Evolutionary conservation across 1,284 basidiomycete genomes (phyloP).

Genomic region (Heliocybe sulcata): DNA sequence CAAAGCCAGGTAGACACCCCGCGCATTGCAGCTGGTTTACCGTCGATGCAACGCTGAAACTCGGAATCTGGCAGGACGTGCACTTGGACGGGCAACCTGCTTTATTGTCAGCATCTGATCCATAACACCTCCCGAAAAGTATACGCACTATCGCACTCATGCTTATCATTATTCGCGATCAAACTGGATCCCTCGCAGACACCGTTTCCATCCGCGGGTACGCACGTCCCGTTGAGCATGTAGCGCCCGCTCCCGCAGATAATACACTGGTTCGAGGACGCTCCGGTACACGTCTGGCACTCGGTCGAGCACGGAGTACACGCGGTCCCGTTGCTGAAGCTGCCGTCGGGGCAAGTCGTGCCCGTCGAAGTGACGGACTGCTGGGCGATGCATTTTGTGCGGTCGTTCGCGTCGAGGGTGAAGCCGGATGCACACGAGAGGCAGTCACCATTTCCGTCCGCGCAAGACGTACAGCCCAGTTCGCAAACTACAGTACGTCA

Average conservation of each 20-base stretch:
- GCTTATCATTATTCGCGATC: constrained; percentile 76
- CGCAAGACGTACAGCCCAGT: constrained; percentile 64
- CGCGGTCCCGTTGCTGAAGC: constrained; percentile 48
- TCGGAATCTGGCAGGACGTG: constrained; percentile 64
- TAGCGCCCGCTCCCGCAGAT: constrained; percentile 55
- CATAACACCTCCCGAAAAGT: not conserved
- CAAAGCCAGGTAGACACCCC: constrained; percentile 67
- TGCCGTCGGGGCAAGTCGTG: constrained; percentile 52
- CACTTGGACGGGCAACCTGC: constrained; percentile 74
- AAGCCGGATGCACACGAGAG: constrained; percentile 63
- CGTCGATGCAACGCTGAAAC: constrained; percentile 62
- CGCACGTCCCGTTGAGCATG: constrained; percentile 58
- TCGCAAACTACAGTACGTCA: constrained; percentile 46
- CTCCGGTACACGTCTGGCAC: constrained; percentile 65
- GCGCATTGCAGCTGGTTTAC: constrained; percentile 64
- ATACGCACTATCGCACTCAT: constrained; percentile 69
- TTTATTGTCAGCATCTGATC: not conserved
- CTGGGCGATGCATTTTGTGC: constrained; percentile 54
- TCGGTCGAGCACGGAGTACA: constrained; percentile 57
- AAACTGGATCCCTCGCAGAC: constrained; percentile 63
- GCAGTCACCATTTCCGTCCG: constrained; percentile 59
- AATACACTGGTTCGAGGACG: constrained; percentile 64
- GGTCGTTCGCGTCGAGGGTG: constrained; percentile 57
- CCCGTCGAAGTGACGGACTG: constrained; percentile 44
- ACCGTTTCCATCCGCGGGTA: constrained; percentile 55